A percentile compares a stretch with the other conserved stretches of the same genome.
These are phyloP conservation scores for Apophysomyces trapeziformis DNA, from an alignment of 371 early-diverging fungal genomes.

Conservation along the genomic window DNA sequence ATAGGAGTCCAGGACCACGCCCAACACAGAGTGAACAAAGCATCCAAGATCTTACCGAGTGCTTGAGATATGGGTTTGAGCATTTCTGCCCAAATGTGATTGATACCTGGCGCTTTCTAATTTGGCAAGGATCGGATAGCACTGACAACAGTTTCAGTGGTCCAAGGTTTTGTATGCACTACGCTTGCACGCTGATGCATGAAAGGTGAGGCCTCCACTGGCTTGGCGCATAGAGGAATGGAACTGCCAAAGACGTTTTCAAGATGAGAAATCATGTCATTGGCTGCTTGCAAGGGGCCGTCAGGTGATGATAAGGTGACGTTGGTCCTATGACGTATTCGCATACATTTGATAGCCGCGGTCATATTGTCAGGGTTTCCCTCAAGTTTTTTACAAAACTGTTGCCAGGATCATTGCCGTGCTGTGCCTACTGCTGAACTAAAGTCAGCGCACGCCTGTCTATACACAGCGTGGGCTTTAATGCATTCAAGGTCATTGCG, in stretches of 20 bases:
- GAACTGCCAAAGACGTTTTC: constrained; percentile 7
- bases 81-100: constrained; percentile 34
- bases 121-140: constrained; percentile 8
- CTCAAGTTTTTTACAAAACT: constrained; percentile 3
- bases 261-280: constrained; percentile 10
- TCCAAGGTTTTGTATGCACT: neutral
- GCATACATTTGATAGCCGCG: constrained; percentile 1
- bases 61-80: constrained; percentile 13
- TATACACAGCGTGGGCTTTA: constrained; percentile 10
- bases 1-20: constrained; percentile 24
- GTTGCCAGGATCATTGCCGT: neutral
- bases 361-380: neutral
- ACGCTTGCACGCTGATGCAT: neutral
- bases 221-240: neutral
- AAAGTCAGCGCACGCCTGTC: neutral
- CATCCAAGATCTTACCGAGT: constrained; percentile 5
- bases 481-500: constrained; percentile 14
- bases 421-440: constrained; percentile 1
- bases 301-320: constrained; percentile 2
- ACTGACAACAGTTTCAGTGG: neutral
- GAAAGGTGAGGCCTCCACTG: neutral
- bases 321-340: neutral
- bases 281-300: constrained; percentile 9
- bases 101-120: constrained; percentile 26
- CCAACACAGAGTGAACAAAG: constrained; percentile 25